Conservation (phyloP, 305 asterid species). For the Stenogyne calaminthoides region DNA sequence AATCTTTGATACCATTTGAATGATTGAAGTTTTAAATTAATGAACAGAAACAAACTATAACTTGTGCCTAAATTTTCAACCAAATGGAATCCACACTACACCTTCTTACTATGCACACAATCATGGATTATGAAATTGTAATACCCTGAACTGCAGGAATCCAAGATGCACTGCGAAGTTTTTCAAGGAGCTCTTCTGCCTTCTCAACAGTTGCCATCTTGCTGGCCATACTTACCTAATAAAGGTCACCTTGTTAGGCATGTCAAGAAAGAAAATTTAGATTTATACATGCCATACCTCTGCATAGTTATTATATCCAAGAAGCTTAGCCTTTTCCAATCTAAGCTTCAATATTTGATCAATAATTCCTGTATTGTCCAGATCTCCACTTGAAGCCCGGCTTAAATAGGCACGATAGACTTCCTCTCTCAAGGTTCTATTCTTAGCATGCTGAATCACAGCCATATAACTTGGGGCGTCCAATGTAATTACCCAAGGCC, state of each 20-base stretch:
- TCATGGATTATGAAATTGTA: constrained; percentile 18
- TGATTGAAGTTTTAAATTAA: constrained; percentile 9
- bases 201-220: constrained; percentile 95
- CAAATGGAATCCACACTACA: background rate
- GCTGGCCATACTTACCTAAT: constrained; percentile 93
- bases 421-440: constrained; percentile 90
- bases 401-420: constrained; percentile 82
- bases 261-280: constrained; percentile 18
- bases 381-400: constrained; percentile 93
- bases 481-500: constrained; percentile 95
- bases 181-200: constrained; percentile 94
- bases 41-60: constrained; percentile 20
- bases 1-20: background rate
- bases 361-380: constrained; percentile 81
- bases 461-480: constrained; percentile 94
- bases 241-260: constrained; percentile 31
- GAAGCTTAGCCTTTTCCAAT: constrained; percentile 94
- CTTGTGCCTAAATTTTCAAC: background rate
- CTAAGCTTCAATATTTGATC: constrained; percentile 89
- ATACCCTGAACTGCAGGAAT: constrained; percentile 93
- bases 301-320: constrained; percentile 88
- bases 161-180: constrained; percentile 91
- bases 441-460: constrained; percentile 90
- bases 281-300: constrained; percentile 56
- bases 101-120: constrained; percentile 5